A percentile compares a stretch with the other conserved stretches of the same genome.
phyloP scores from a whole-genome alignment of 2,329 filamentous ascomycete species.

The Tympanopsis confertula region DNA sequence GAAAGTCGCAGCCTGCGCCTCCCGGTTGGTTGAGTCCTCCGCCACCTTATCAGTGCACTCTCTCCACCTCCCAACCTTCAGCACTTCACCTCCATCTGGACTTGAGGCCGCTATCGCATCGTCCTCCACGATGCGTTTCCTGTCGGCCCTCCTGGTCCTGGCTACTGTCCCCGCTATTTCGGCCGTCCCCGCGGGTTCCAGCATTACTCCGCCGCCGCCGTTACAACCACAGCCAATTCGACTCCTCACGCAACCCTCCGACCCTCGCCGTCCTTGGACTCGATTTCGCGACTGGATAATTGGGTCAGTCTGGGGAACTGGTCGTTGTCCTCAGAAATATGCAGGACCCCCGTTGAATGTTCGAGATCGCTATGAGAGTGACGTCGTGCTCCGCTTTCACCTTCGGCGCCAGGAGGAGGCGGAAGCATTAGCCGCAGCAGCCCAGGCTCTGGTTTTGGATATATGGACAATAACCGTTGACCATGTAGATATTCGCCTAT shows the following conservation, averaged over 20 bases:
- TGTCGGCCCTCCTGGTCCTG: not conserved
- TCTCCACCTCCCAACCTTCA: no score
- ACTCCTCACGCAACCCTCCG: not conserved
- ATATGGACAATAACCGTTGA: conserved; percentile 52
- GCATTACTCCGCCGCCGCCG: not conserved
- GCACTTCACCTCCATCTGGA: no score
- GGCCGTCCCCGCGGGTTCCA: not conserved
- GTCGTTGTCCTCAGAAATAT: not conserved
- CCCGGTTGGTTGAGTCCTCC: no score
- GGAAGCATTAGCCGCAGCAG: conserved; percentile 41
- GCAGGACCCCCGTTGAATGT: not conserved
- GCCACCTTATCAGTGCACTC: no score
- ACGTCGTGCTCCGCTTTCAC: conserved; percentile 53
- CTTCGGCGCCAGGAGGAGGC: conserved; percentile 40
- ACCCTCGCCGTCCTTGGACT: not conserved
- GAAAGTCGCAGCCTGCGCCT: no score
- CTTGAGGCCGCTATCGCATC: no score
- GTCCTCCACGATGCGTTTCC: no score
- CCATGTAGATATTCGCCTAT: conserved; percentile 52
- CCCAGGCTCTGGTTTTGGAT: conserved; percentile 48
- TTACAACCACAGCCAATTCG: not conserved
- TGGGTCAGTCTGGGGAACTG: not conserved
- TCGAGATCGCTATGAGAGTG: conserved; percentile 33
- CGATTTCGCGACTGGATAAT: not conserved
- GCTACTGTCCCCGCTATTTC: not conserved